Evolutionary conservation across 352 stramenopile species (phyloP).

Genomic region (Phytophthora europaea): DNA sequence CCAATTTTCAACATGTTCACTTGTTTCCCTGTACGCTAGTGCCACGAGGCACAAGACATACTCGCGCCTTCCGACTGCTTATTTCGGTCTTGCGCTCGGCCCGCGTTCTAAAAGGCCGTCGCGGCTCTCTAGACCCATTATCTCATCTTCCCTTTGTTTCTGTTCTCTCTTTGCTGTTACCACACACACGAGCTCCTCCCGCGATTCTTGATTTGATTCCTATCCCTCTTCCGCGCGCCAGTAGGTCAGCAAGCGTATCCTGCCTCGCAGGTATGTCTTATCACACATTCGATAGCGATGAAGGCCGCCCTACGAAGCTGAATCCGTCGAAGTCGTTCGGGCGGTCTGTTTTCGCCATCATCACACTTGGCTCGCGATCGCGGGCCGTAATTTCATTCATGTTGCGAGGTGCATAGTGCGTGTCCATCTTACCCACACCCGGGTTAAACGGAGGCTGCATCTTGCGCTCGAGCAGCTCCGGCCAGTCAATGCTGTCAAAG

Average conservation of each 20-base stretch:
- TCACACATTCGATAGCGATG: conserved; percentile 68
- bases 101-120: conserved; percentile 47
- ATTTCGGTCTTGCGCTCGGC: conserved; percentile 36
- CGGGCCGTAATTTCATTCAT: conserved; percentile 92
- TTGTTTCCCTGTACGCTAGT: conserved; percentile 46
- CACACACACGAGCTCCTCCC: conserved; percentile 24
- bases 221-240: conserved; percentile 4
- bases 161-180: conserved; percentile 4
- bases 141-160: too few species aligned
- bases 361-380: conserved; percentile 82
- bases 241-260: conserved; percentile 32
- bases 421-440: conserved; percentile 90
- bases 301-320: conserved; percentile 91
- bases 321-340: conserved; percentile 93
- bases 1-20: conserved; percentile 54
- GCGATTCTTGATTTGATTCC: conserved; percentile 24
- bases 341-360: conserved; percentile 62
- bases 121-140: not conserved
- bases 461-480: conserved; percentile 84
- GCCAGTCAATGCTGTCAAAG: conserved; percentile 94
- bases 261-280: conserved; percentile 27
- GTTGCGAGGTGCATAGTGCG: conserved; percentile 85
- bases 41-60: conserved; percentile 35
- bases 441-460: conserved; percentile 90
- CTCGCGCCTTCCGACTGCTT: conserved; percentile 32